Percentiles rank a stretch among this genome's conserved stretches.
phyloP scores from a whole-genome alignment of 2,329 filamentous ascomycete genomes.

The Calonectria hawksworthii region DNA sequence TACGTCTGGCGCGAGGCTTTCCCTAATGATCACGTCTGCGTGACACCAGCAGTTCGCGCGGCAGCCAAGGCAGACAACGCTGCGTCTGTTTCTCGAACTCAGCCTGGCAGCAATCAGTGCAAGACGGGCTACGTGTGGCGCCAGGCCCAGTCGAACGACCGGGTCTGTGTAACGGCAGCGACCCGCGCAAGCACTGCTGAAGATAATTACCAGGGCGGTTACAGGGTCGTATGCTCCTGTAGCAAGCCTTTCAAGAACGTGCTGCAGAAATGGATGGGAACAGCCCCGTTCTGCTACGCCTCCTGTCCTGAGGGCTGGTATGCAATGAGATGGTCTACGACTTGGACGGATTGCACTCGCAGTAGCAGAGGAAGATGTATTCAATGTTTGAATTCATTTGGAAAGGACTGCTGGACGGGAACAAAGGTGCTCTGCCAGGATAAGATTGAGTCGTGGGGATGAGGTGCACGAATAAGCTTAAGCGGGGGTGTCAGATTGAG shows the following conservation, averaged over 20 bases:
- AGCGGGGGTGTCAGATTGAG: no score
- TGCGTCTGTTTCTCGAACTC: not conserved
- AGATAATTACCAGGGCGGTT: not conserved
- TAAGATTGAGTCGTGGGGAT: not conserved
- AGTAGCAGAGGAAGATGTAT: not conserved
- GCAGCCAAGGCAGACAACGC: not conserved
- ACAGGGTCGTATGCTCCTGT: not conserved
- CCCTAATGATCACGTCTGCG: not conserved
- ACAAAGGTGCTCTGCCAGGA: not conserved
- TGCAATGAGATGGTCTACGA: not conserved
- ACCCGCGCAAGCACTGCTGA: not conserved
- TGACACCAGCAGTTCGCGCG: not conserved
- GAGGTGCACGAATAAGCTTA: no score
- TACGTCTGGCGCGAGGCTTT: not conserved
- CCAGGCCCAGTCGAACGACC: not conserved
- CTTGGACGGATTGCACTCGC: not conserved
- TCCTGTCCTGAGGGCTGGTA: not conserved
- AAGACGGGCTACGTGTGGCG: not conserved
- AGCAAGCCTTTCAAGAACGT: not conserved
- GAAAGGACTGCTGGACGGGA: not conserved
- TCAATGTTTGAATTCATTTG: not conserved
- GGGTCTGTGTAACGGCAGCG: not conserved
- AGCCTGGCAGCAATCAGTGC: not conserved
- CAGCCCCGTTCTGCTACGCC: not conserved
- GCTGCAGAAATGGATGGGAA: not conserved